Percentiles rank a stretch among this genome's conserved stretches.
phyloP scores from a whole-genome alignment of 768 basidiomycete species.

The Amanita pseudoporphyria region DNA sequence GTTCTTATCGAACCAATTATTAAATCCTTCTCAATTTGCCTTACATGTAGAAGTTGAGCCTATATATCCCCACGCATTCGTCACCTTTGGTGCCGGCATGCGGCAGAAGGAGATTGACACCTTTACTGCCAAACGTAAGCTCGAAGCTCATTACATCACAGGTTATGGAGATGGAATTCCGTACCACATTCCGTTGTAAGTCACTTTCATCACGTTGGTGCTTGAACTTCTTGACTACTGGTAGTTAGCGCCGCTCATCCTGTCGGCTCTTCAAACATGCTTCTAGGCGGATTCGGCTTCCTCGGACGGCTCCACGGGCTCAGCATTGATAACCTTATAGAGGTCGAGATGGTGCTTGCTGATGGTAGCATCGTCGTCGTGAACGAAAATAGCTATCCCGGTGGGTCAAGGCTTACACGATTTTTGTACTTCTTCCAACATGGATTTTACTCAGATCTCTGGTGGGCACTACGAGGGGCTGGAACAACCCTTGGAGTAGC shows the following conservation, averaged over 20 bases:
- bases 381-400: slow-evolving; percentile 62
- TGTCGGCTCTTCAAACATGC: slow-evolving; percentile 69
- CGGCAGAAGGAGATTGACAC: slow-evolving; percentile 78
- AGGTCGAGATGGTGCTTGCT: slow-evolving; percentile 86
- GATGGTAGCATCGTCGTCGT: slow-evolving; percentile 80
- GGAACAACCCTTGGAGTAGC: slow-evolving; percentile 79
- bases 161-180: slow-evolving; percentile 50
- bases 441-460: slow-evolving; percentile 45
- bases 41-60: slow-evolving; percentile 45
- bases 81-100: slow-evolving; percentile 83
- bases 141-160: slow-evolving; percentile 46
- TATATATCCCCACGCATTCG: slow-evolving; percentile 62
- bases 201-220: slow-evolving; percentile 10
- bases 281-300: slow-evolving; percentile 85
- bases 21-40: neutral
- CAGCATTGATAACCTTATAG: slow-evolving; percentile 84
- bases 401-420: slow-evolving; percentile 20
- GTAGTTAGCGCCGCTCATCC: slow-evolving; percentile 65
- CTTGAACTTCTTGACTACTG: slow-evolving; percentile 6
- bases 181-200: slow-evolving; percentile 76
- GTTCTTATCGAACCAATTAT: neutral
- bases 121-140: slow-evolving; percentile 57
- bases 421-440: too few species aligned
- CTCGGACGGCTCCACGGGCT: slow-evolving; percentile 75
- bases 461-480: slow-evolving; percentile 83